Evolutionary conservation across 2,329 filamentous ascomycete genomes (phyloP).

Genomic region (Diplodia mutila): DNA sequence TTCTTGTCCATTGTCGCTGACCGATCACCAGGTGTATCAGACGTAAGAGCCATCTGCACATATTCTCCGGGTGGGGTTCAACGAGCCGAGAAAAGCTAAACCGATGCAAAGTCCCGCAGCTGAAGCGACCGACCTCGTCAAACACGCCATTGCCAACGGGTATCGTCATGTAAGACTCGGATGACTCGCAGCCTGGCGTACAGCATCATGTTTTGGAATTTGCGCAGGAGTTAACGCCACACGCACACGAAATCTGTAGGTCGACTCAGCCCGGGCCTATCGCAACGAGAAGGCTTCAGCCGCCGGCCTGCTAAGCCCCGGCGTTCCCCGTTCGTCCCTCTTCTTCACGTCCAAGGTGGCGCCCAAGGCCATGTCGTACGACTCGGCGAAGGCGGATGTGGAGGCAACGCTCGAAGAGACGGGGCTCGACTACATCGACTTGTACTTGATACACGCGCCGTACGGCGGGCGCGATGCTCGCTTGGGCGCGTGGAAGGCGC

Average conservation of each 20-base stretch:
- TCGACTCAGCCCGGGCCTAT: constrained; percentile 54
- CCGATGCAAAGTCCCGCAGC: constrained; percentile 53
- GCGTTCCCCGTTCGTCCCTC: constrained; percentile 28
- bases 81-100: neutral
- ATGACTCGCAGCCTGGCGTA: neutral
- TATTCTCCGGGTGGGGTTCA: neutral
- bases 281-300: constrained; percentile 49
- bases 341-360: constrained; percentile 44
- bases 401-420: constrained; percentile 46
- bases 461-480: constrained; percentile 56
- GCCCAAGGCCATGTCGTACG: constrained; percentile 61
- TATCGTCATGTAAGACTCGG: constrained; percentile 49
- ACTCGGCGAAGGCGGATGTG: constrained; percentile 49
- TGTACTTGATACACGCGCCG: constrained; percentile 56
- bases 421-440: constrained; percentile 45
- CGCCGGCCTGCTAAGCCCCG: constrained; percentile 38
- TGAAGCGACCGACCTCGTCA: constrained; percentile 60
- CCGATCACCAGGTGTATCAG: constrained; percentile 43
- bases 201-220: neutral
- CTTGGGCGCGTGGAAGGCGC: constrained; percentile 57
- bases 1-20: neutral
- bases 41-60: constrained; percentile 35
- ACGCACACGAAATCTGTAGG: constrained; percentile 50
- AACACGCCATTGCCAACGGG: constrained; percentile 55
- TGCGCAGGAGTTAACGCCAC: neutral